Percentiles rank a stretch among this genome's conserved stretches.
Evolutionary conservation across 2,329 filamentous ascomycete genomes (phyloP).

Genomic region (Sphaerulina populicola): DNA sequence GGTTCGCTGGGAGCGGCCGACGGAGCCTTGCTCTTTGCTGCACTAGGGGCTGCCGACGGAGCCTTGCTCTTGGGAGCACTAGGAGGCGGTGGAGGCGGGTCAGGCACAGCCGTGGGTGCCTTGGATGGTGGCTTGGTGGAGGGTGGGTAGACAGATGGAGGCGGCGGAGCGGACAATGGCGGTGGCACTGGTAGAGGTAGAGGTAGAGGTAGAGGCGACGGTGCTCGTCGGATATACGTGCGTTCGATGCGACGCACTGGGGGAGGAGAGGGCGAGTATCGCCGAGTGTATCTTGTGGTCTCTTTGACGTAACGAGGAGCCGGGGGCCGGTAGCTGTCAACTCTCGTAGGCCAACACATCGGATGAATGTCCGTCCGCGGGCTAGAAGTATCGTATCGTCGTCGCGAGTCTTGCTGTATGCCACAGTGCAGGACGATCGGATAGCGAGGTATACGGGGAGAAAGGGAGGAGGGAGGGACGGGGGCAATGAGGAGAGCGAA

Average conservation of each 20-base stretch:
- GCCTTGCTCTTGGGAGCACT: constrained; percentile 21
- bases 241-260: constrained; percentile 18
- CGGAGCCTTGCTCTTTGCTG: constrained; percentile 15
- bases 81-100: background rate
- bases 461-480: background rate
- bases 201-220: constrained; percentile 7
- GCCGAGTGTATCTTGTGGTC: constrained; percentile 11
- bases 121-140: constrained; percentile 23
- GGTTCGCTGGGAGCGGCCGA: constrained; percentile 16
- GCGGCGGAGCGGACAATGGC: constrained; percentile 12
- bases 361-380: background rate
- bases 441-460: background rate
- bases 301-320: constrained; percentile 8
- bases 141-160: constrained; percentile 15
- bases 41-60: constrained; percentile 15
- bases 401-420: background rate
- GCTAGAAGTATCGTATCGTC: background rate
- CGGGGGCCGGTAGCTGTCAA: constrained; percentile 13
- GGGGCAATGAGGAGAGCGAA: background rate
- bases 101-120: constrained; percentile 11
- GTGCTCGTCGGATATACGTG: constrained; percentile 20
- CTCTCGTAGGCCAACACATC: constrained; percentile 8
- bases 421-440: background rate
- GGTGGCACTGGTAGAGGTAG: constrained; percentile 10
- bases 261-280: constrained; percentile 19